These are phyloP conservation scores for Turritis glabra DNA, from an alignment of 345 rosid genomes.

Conservation along the genomic window DNA sequence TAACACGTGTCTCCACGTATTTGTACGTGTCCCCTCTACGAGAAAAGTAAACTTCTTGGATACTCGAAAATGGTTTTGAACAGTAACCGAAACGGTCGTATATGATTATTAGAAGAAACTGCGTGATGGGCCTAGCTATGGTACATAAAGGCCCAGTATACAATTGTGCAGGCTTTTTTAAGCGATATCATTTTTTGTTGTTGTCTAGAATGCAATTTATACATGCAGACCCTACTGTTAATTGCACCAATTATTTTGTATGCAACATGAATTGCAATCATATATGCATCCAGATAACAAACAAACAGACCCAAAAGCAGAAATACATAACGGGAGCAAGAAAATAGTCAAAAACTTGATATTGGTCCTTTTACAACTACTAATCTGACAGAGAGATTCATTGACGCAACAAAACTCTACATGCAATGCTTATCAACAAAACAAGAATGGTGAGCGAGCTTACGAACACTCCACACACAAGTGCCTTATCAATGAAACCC, in stretches of 20 bases:
- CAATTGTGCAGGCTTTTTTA: neutral
- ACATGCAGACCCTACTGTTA: no score
- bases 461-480: constrained; percentile 65
- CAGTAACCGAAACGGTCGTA: constrained; percentile 4
- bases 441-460: constrained; percentile 57
- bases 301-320: neutral
- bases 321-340: neutral
- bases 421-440: constrained; percentile 51
- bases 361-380: neutral
- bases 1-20: constrained; percentile 37
- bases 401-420: constrained; percentile 33
- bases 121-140: neutral
- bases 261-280: neutral
- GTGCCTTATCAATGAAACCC: constrained; percentile 57
- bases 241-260: neutral
- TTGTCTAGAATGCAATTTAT: neutral
- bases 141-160: neutral
- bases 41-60: constrained; percentile 1
- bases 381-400: constrained; percentile 13
- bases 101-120: neutral
- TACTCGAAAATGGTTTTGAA: constrained; percentile 1
- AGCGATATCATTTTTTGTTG: no score
- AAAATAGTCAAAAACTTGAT: neutral
- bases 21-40: constrained; percentile 20
- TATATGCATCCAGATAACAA: neutral